phyloP scores from a whole-genome alignment of 768 basidiomycete genomes.

The Hypsizygus marmoreus region DNA sequence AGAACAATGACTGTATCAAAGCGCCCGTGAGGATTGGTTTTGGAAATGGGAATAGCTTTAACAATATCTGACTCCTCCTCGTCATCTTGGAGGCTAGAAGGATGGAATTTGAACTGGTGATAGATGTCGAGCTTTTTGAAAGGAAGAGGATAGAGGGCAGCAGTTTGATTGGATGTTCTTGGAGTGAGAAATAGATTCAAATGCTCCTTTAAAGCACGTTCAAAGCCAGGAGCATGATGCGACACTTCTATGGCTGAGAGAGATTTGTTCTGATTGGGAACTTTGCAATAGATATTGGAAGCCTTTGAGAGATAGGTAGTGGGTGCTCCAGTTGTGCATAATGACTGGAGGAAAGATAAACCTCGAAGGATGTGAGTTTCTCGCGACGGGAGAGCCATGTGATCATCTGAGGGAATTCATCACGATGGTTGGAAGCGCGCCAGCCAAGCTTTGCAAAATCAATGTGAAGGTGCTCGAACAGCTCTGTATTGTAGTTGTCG shows the following conservation, averaged over 20 bases:
- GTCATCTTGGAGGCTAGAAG: slow-evolving; percentile 17
- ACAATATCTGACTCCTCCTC: slow-evolving; percentile 18
- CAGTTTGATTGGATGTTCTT: background rate
- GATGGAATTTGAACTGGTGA: slow-evolving; percentile 24
- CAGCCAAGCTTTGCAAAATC: slow-evolving; percentile 40
- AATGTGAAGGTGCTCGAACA: slow-evolving; percentile 41
- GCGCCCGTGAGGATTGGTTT: slow-evolving; percentile 11
- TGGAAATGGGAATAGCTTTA: slow-evolving; percentile 20
- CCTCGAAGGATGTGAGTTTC: too few species aligned
- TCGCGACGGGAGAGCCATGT: too few species aligned
- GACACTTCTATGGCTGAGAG: slow-evolving; percentile 10
- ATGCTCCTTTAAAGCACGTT: slow-evolving; percentile 22
- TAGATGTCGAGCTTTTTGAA: slow-evolving; percentile 22
- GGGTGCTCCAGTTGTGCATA: too few species aligned
- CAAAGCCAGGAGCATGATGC: slow-evolving; percentile 24
- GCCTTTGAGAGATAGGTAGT: too few species aligned
- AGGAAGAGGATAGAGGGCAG: slow-evolving; percentile 12
- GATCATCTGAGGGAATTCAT: slow-evolving; percentile 40
- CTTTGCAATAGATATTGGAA: slow-evolving; percentile 1
- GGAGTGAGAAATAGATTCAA: slow-evolving; percentile 23
- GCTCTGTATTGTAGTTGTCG: slow-evolving; percentile 41
- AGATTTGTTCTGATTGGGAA: slow-evolving; percentile 16
- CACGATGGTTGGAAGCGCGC: slow-evolving; percentile 34
- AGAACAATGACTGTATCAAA: slow-evolving; percentile 28
- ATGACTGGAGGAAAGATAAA: too few species aligned